Percentiles rank a stretch among this genome's conserved stretches.
Conservation (phyloP, 2,329 filamentous ascomycete species). For the Ophiostoma pallidulum region DNA sequence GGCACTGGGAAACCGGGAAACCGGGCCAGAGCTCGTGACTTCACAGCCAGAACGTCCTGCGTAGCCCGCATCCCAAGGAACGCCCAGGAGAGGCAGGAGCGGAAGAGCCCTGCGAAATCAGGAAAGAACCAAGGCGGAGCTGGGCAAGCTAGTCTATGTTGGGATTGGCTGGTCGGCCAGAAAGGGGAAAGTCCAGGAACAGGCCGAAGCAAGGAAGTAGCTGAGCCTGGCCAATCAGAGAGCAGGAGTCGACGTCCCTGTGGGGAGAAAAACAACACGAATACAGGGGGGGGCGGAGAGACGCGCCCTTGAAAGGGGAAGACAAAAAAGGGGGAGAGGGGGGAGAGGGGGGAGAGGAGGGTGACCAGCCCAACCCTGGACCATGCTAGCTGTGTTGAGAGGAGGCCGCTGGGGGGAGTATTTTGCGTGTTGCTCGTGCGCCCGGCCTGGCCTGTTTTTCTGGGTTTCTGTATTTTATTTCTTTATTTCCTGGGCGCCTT, state of each 20-base stretch:
- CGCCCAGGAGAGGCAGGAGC: no score
- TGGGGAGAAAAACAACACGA: neutral
- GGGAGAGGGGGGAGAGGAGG: no score
- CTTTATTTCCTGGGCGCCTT: neutral
- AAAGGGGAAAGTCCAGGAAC: conserved; percentile 10
- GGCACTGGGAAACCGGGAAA: neutral
- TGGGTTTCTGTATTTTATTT: neutral
- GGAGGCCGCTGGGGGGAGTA: no score
- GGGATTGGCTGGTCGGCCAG: neutral
- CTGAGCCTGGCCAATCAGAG: neutral
- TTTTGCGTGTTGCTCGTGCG: no score
- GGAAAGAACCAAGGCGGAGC: no score
- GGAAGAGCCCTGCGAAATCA: no score
- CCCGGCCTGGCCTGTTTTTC: neutral
- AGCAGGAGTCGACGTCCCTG: neutral
- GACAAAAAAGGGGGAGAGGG: neutral
- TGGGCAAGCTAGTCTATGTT: neutral
- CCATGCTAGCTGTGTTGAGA: no score
- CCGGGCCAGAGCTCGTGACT: neutral
- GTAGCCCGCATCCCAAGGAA: no score
- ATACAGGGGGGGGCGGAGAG: no score
- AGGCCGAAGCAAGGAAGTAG: neutral
- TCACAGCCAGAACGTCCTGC: no score
- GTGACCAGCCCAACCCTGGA: no score
- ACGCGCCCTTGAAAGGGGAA: no score